These are phyloP conservation scores for Leptographium flavum DNA, from an alignment of 2,329 filamentous ascomycete genomes.

Conservation along the genomic window DNA sequence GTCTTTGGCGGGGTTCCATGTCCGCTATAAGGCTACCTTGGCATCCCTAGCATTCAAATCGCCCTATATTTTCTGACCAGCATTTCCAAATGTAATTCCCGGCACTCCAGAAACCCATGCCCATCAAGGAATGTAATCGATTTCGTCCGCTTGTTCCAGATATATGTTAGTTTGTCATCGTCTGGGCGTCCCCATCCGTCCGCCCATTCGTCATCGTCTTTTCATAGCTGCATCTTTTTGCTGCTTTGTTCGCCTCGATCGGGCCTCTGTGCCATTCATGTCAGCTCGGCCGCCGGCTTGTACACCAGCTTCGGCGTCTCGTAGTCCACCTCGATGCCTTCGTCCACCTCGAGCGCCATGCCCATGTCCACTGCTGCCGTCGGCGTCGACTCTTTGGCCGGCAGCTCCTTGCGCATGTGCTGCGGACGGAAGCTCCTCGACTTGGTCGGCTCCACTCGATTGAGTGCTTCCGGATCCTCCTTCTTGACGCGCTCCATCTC, in stretches of 20 bases:
- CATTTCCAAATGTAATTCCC: neutral
- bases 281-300: slow-evolving; percentile 20
- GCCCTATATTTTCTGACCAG: neutral
- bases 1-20: neutral
- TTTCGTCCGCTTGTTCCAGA: neutral
- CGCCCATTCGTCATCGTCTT: neutral
- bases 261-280: no score
- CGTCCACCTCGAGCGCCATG: slow-evolving; percentile 23
- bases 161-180: neutral
- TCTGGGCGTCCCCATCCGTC: neutral
- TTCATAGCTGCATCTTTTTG: neutral
- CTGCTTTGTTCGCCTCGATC: no score
- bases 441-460: slow-evolving; percentile 24
- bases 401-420: slow-evolving; percentile 33
- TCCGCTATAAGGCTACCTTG: no score
- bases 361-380: neutral
- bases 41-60: no score
- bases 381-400: slow-evolving; percentile 6
- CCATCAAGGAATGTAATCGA: neutral
- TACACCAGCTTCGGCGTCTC: slow-evolving; percentile 25
- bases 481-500: slow-evolving; percentile 42
- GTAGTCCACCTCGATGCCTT: slow-evolving; percentile 23
- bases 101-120: neutral
- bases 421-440: slow-evolving; percentile 36
- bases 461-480: slow-evolving; percentile 34